Conservation (phyloP, 257 asterid genomes). For the Linaria vulgaris region DNA sequence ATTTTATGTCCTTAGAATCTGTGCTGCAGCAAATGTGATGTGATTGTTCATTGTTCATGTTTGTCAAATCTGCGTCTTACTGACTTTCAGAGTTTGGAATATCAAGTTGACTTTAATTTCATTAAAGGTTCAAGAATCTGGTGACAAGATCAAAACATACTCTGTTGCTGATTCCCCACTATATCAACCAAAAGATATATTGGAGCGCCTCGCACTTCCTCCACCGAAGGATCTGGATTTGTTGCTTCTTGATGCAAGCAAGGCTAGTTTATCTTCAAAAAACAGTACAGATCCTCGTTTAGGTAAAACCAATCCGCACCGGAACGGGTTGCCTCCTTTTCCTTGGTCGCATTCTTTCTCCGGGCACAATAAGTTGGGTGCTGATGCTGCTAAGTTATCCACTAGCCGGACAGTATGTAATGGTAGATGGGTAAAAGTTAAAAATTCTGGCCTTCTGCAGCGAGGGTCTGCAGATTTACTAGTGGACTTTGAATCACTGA, state of each 20-base stretch:
- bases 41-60: background rate
- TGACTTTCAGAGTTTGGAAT: background rate
- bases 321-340: conserved; percentile 87
- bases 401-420: conserved; percentile 62
- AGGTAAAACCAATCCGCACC: conserved; percentile 52
- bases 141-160: conserved; percentile 37
- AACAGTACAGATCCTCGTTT: conserved; percentile 55
- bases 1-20: background rate
- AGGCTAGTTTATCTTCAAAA: conserved; percentile 51
- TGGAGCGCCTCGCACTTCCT: conserved; percentile 76
- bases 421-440: conserved; percentile 81
- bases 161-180: conserved; percentile 35
- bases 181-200: conserved; percentile 53
- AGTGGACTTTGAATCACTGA: conserved; percentile 59
- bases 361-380: conserved; percentile 60
- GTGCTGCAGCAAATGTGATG: background rate
- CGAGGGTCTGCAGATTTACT: conserved; percentile 48
- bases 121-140: conserved; percentile 47
- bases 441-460: conserved; percentile 38
- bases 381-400: conserved; percentile 68
- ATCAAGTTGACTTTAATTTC: conserved; percentile 22
- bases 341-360: conserved; percentile 80
- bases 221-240: conserved; percentile 76
- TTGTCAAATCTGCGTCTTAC: background rate
- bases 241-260: conserved; percentile 70